Evolutionary conservation across 73 alveolate species (phyloP), one percentile per base, ranked within the genome.

Genomic region (Paramecium pentaurelia): DNA sequence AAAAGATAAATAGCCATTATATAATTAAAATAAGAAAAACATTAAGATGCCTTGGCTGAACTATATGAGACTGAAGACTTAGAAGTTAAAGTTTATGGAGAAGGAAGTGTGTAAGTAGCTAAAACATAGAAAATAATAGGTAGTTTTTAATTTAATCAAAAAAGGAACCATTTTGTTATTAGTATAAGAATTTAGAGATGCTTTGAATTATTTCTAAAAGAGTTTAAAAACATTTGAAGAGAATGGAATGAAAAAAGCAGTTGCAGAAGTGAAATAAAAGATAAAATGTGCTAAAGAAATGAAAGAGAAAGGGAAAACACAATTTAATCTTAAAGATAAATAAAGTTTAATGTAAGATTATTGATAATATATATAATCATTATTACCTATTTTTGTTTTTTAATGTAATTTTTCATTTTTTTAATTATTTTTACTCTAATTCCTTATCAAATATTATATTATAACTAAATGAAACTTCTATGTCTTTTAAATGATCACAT

Each of bases 41-140:
- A 97, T 51, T 95, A 96, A 36, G 97, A 96, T 22, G 99, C 98
- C 7, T 94, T 97, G 0, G 95, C 94, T n/a, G 98, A 97, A 77
- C 88, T 96, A 34, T 86, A 60, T 18, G 97, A 95, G 68, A 95
- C 96, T 4, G 98, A 95, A 88, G 98, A 97, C 58, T 93, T 96
- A 58, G 99, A 97, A 73, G 83, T 85, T 40, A 71, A 95, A 28
- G 91, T 95, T 25, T 95, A 96, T 92, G 99, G 99, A 7, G 97
- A 96, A 44, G 92, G 93, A 25, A 73, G 95, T 45, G 92, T 77
- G 14, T 94, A 97, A 89, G 95, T 95, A 7, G 99, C 96, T 10
- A 96, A 95, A 75, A 94, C 97, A 38, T 92, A 93, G 90, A 96
- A 94, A 60, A 96, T 97, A 25, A 97, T 97, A 36, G 98, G 94